These are phyloP conservation scores for Talaromyces stipitatus DNA, from an alignment of 495 filamentous ascomycete genomes.

Conservation along the genomic window DNA sequence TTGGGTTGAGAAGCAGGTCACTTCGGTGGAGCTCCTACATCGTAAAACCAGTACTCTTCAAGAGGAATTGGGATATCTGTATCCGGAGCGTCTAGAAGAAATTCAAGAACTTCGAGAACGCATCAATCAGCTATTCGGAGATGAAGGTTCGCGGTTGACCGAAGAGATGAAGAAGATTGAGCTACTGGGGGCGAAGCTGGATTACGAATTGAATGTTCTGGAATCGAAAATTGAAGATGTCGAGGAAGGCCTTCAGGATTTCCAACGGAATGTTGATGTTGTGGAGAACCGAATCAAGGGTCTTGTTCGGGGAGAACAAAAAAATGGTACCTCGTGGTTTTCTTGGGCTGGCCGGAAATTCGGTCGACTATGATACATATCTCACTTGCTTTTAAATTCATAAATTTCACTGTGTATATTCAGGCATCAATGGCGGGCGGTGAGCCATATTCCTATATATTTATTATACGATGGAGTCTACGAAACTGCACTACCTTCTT, in stretches of 20 bases:
- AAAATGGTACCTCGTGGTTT: slow-evolving; percentile 52
- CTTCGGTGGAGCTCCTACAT: slow-evolving; percentile 54
- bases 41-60: slow-evolving; percentile 51
- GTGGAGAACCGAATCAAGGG: slow-evolving; percentile 69
- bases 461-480: not conserved
- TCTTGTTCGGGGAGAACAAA: slow-evolving; percentile 54
- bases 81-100: slow-evolving; percentile 57
- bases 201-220: slow-evolving; percentile 84
- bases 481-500: not conserved
- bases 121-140: slow-evolving; percentile 57
- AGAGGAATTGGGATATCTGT: slow-evolving; percentile 58
- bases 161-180: slow-evolving; percentile 80
- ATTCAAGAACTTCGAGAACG: slow-evolving; percentile 57
- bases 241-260: slow-evolving; percentile 73
- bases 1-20: slow-evolving; percentile 63
- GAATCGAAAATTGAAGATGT: slow-evolving; percentile 80
- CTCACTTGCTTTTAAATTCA: not conserved
- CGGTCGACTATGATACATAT: slow-evolving; percentile 11
- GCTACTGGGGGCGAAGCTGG: slow-evolving; percentile 74
- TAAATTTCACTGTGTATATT: slow-evolving; percentile 1
- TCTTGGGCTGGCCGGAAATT: slow-evolving; percentile 37
- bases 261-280: slow-evolving; percentile 70
- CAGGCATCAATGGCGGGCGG: not conserved
- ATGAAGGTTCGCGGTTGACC: slow-evolving; percentile 57
- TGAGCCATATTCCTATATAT: not conserved